Base-by-base conservation (phyloP, 306 rosid genomes). In the Glycine latifolia region DNA sequence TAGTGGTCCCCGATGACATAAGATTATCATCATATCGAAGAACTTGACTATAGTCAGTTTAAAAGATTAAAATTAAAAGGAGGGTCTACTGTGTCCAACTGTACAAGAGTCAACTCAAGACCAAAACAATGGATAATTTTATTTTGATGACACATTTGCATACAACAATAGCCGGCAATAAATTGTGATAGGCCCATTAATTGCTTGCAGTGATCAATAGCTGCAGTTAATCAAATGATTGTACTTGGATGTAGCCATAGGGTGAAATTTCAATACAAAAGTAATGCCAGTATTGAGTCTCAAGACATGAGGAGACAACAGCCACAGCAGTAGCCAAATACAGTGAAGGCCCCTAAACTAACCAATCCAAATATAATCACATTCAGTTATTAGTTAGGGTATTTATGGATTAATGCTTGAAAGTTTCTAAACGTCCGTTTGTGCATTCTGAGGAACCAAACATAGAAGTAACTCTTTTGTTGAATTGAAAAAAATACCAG, bases 41-140 rank as follows among this genome's bases (percentile, higher is more conserved):
- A 58, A 31, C 14, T 77, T 81, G 78, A 65, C 67, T 12, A 2
- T 20, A 3, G 53, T 76, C 71, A 44, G 58, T 80, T 79, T 73
- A 55, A 66, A 73, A 17, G 5, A 39, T 16, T 35, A 20, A 68
- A 59, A 62, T 0, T 33, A 5, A 63, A 12, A 12, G 31, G 11
- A 60, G 16, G 31, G 54, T 39, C 31, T 26, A 26, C 2, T 26
- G 31, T 26, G 31, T 26, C 31, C 31, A 26, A 47, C 76, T 13
- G 37, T 55, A 33, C 7, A 37, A 52, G 81, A 82, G 75, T 75
- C 75, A 79, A 71, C 49, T 12, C 15, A 26, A 26, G 35, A 48
- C 66, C 10, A 8, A 46, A 85, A 81, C 20, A 26, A 48, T 70
- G 59, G 53, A 84, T 55, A 12, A 37, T 72, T 72, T 72, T 37